Conservation (phyloP, 495 filamentous ascomycete genomes). For the Penicillium robsamsonii region DNA sequence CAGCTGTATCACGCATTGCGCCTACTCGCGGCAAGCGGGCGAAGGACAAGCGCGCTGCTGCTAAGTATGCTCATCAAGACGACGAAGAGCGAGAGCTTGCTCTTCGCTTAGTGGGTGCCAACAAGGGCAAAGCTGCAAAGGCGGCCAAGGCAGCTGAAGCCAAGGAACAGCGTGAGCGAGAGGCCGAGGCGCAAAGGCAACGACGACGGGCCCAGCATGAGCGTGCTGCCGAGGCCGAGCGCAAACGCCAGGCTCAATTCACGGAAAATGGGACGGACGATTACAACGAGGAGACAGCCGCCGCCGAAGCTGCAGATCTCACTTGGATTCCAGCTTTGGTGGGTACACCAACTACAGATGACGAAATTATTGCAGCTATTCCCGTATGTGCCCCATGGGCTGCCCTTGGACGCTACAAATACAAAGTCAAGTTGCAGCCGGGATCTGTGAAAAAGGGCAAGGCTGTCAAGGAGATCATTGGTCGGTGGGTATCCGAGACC, state of each 20-base stretch:
- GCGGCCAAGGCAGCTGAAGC: slow-evolving; percentile 48
- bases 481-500: slow-evolving; percentile 63
- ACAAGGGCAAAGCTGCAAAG: slow-evolving; percentile 53
- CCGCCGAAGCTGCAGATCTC: slow-evolving; percentile 46
- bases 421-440: slow-evolving; percentile 89
- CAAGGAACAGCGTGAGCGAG: slow-evolving; percentile 56
- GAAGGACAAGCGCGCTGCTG: slow-evolving; percentile 83
- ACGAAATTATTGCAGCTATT: slow-evolving; percentile 87
- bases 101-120: slow-evolving; percentile 75
- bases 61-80: slow-evolving; percentile 93
- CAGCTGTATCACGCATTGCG: slow-evolving; percentile 21
- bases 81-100: slow-evolving; percentile 86
- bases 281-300: slow-evolving; percentile 54
- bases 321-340: slow-evolving; percentile 70
- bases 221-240: slow-evolving; percentile 61
- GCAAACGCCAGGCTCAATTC: slow-evolving; percentile 56
- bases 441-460: slow-evolving; percentile 91
- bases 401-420: slow-evolving; percentile 75
- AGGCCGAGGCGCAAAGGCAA: slow-evolving; percentile 61
- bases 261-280: slow-evolving; percentile 54
- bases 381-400: slow-evolving; percentile 89
- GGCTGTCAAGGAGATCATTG: slow-evolving; percentile 83
- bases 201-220: slow-evolving; percentile 78
- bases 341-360: slow-evolving; percentile 72
- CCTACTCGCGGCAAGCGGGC: slow-evolving; percentile 74